A percentile compares a stretch with the other conserved stretches of the same genome.
These are phyloP conservation scores for Botryotinia globosa DNA, from an alignment of 2,329 filamentous ascomycete species.

Conservation along the genomic window DNA sequence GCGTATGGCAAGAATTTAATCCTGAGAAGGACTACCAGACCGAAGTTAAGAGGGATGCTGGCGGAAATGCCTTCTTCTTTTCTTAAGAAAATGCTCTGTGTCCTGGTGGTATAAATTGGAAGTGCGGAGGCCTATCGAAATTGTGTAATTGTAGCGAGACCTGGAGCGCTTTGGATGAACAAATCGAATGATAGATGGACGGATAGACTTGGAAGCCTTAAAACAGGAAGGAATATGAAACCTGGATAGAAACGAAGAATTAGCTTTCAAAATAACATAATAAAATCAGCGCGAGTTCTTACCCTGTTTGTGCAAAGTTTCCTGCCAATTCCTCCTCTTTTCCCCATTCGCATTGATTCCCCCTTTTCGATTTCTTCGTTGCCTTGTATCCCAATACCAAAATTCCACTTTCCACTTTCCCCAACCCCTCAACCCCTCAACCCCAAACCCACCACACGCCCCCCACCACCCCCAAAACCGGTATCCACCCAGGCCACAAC, in stretches of 20 bases:
- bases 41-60: slow-evolving; percentile 75
- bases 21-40: slow-evolving; percentile 80
- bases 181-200: background rate
- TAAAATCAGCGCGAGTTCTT: background rate
- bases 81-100: slow-evolving; percentile 39
- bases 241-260: background rate
- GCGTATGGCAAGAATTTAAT: slow-evolving; percentile 93
- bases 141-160: background rate
- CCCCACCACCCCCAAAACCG: slow-evolving; percentile 22
- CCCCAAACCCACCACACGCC: background rate
- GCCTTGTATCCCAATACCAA: background rate
- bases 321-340: background rate
- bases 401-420: background rate
- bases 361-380: background rate
- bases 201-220: background rate
- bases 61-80: slow-evolving; percentile 94
- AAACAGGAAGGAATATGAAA: background rate
- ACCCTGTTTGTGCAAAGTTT: background rate
- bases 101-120: background rate
- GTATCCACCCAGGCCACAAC: slow-evolving; percentile 38
- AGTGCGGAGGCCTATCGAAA: background rate
- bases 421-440: background rate
- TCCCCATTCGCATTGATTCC: background rate
- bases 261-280: background rate
- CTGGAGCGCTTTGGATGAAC: background rate